Evolutionary conservation across 2,329 filamentous ascomycete genomes (phyloP), one percentile per base, ranked within the genome.

Genomic region (Chaetomium sp.): DNA sequence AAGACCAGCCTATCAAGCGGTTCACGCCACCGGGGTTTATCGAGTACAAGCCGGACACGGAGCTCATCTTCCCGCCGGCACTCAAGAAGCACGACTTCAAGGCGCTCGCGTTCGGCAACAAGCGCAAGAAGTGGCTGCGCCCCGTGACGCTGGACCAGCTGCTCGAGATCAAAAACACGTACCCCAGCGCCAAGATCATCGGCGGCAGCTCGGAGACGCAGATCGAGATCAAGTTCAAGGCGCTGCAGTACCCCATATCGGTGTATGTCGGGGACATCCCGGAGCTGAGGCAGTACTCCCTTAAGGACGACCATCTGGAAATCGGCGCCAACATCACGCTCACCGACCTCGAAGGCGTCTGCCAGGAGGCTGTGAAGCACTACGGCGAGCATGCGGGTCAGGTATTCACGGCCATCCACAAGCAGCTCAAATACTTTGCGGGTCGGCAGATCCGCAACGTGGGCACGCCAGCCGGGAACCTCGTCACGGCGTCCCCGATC

Each of bases 141-240:
- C 94, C 94, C 0, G 87, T 90, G 36, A 96, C 89, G 0, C 69
- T 97, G 12, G 79, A 89, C 41, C 91, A 99, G 68, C 76, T 99
- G 12, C 79, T 97, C 12, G 87, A 96, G 68, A 96, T 99, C 73
- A 97, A 97, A 75, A 85, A 79, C 64, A 84, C 81, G 0, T 86
- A 90, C 62, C 92, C 92, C 0, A 84, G 86, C 33, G 90, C 92
- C 4, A 99, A 97, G 71, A 84, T 99, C 59, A 96, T 99, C 59
- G 92, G 91, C 49, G 94, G 94, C 59, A 96, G 91, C 69, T 95
- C 91, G 2, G 94, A 99, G 71, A 97, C 92, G 0, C 94, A 97
- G 71, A 97, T 99, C 58, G 94, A 99, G 72, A 88, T 95, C 74
- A 96, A 96, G 72, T 97, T 99, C 80, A 97, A 97, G 74, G 90